phyloP scores from a whole-genome alignment of 345 rosid species.

The Linum trigynum region DNA sequence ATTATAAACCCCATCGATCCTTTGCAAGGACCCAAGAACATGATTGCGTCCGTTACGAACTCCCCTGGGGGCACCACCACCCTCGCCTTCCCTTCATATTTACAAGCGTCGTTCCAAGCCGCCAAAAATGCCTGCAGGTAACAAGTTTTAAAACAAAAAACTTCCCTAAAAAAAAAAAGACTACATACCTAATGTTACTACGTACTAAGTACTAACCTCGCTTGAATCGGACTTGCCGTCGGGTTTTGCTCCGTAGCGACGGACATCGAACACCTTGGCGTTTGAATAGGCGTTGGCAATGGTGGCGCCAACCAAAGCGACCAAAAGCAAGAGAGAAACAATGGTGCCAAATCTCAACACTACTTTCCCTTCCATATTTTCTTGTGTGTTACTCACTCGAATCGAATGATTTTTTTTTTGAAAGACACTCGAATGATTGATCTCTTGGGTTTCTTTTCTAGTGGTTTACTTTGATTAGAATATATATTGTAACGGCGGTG shows the following conservation, averaged over 20 bases:
- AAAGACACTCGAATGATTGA: no score
- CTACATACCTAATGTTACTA: neutral
- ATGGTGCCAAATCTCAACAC: no score
- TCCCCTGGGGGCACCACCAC: constrained; percentile 22
- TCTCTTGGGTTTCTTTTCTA: no score
- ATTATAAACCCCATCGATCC: constrained; percentile 7
- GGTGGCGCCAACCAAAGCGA: neutral
- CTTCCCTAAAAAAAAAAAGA: no score
- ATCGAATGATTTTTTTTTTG: no score
- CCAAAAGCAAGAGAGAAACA: neutral
- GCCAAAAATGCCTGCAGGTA: constrained; percentile 14
- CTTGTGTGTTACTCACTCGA: no score
- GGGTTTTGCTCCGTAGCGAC: constrained; percentile 15
- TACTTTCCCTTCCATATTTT: no score
- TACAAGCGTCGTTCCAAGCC: constrained; percentile 23
- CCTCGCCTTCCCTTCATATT: constrained; percentile 1
- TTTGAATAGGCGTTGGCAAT: neutral
- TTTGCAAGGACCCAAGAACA: constrained; percentile 30
- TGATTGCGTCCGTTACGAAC: constrained; percentile 8
- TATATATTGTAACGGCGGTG: no score
- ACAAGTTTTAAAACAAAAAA: neutral
- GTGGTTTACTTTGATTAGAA: no score
- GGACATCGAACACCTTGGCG: constrained; percentile 13
- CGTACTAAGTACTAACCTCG: neutral
- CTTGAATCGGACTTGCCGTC: constrained; percentile 9